phyloP scores from a whole-genome alignment of 1,139 yeast species.

The Nakaseomyces sp. region DNA sequence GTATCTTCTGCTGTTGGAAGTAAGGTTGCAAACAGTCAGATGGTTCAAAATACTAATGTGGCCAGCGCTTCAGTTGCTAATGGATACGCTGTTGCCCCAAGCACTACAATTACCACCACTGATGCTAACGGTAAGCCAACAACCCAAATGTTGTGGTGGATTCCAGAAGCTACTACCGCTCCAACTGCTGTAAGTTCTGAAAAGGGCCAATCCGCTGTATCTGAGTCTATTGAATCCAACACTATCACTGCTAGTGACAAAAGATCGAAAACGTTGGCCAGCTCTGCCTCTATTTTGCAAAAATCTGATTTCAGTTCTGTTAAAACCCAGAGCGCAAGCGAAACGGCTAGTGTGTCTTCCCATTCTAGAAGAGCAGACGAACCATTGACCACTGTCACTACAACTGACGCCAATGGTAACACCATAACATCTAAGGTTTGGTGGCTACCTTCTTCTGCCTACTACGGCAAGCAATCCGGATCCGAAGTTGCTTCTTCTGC shows the following conservation, averaged over 20 bases:
- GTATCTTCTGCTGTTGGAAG: background rate
- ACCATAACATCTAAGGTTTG: slow-evolving; percentile 26
- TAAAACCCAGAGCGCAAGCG: background rate
- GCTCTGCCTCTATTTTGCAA: background rate
- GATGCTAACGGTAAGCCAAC: slow-evolving; percentile 18
- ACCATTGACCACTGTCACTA: slow-evolving; percentile 32
- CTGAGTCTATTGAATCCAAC: background rate
- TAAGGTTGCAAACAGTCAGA: background rate
- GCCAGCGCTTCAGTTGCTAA: background rate
- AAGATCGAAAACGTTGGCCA: background rate
- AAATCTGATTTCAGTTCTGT: slow-evolving; percentile 4
- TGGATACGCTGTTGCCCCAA: slow-evolving; percentile 16
- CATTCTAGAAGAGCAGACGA: slow-evolving; percentile 19
- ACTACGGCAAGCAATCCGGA: background rate
- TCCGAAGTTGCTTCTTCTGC: slow-evolving; percentile 9
- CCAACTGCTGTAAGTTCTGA: slow-evolving; percentile 6
- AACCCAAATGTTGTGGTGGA: slow-evolving; percentile 21
- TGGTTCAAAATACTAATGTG: background rate
- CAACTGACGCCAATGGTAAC: slow-evolving; percentile 20
- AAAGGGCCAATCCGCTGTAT: background rate
- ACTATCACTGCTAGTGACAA: slow-evolving; percentile 4
- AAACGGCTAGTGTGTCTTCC: slow-evolving; percentile 16
- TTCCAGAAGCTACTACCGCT: slow-evolving; percentile 11
- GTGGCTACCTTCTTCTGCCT: slow-evolving; percentile 27
- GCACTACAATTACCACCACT: slow-evolving; percentile 20